A percentile compares a stretch with the other conserved stretches of the same genome.
Evolutionary conservation across 2,329 filamentous ascomycete genomes (phyloP).

Genomic region (Didymosphaeria variabile): DNA sequence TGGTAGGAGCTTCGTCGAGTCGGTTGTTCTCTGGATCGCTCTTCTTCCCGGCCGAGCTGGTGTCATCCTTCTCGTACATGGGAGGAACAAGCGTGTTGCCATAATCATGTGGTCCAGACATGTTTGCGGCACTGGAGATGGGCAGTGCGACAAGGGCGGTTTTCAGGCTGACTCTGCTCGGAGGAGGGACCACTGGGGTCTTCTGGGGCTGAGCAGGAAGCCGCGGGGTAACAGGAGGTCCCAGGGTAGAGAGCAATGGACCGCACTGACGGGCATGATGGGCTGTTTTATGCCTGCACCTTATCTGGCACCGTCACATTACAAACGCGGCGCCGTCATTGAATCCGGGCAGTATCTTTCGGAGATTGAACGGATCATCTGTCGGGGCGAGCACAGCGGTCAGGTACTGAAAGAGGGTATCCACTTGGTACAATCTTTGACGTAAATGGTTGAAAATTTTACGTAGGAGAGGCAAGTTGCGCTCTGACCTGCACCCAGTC

Average conservation of each 20-base stretch:
- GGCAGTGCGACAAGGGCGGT: background rate
- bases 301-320: conserved; percentile 18
- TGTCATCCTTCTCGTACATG: conserved; percentile 33
- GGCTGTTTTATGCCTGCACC: conserved; percentile 12
- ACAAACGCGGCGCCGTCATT: conserved; percentile 18
- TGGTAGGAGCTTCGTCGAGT: conserved; percentile 41
- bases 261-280: background rate
- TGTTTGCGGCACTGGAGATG: background rate
- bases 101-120: conserved; percentile 6
- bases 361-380: conserved; percentile 16
- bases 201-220: background rate
- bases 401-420: conserved; percentile 17
- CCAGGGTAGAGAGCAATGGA: conserved; percentile 13
- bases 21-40: conserved; percentile 43
- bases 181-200: conserved; percentile 1
- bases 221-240: conserved; percentile 4
- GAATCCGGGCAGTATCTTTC: conserved; percentile 13
- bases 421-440: conserved; percentile 42
- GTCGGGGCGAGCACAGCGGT: conserved; percentile 6
- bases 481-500: background rate
- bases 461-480: conserved; percentile 23
- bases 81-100: conserved; percentile 27
- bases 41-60: conserved; percentile 42
- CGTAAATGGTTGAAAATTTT: conserved; percentile 43
- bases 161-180: background rate